Evolutionary conservation across 1,284 basidiomycete genomes (phyloP).

Genomic region (Hemileia vastatrix): DNA sequence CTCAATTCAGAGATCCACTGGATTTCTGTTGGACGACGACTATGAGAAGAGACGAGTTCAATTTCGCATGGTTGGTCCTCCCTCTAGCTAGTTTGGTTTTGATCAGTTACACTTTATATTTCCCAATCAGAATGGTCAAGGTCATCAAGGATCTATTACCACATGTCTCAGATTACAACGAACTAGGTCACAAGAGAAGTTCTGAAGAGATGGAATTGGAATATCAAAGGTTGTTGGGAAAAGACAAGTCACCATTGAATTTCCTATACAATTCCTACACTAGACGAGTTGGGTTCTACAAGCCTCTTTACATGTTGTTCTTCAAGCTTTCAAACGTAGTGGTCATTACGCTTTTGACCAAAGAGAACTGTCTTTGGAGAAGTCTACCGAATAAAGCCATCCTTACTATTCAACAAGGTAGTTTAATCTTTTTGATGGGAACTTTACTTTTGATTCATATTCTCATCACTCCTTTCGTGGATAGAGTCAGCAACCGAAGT

Average conservation of each 20-base stretch:
- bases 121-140: slow-evolving; percentile 56
- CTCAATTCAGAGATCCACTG: slow-evolving; percentile 55
- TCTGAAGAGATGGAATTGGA: slow-evolving; percentile 52
- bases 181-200: slow-evolving; percentile 57
- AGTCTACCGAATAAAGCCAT: slow-evolving; percentile 51
- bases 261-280: slow-evolving; percentile 68
- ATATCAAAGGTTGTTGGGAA: slow-evolving; percentile 58
- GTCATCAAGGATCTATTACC: slow-evolving; percentile 57
- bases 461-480: slow-evolving; percentile 56
- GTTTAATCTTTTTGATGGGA: slow-evolving; percentile 56
- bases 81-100: slow-evolving; percentile 55
- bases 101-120: slow-evolving; percentile 58
- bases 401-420: slow-evolving; percentile 55
- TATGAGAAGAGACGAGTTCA: slow-evolving; percentile 60
- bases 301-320: slow-evolving; percentile 39
- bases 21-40: slow-evolving; percentile 68
- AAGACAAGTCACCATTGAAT: slow-evolving; percentile 60
- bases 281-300: slow-evolving; percentile 48
- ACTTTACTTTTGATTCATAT: slow-evolving; percentile 58
- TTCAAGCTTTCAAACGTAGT: slow-evolving; percentile 62
- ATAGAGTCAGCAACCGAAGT: slow-evolving; percentile 64
- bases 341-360: slow-evolving; percentile 56
- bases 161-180: slow-evolving; percentile 59
- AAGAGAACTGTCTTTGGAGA: slow-evolving; percentile 64
- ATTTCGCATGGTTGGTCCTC: slow-evolving; percentile 59